phyloP scores from a whole-genome alignment of 345 rosid genomes.

The Noccaea caerulescens region DNA sequence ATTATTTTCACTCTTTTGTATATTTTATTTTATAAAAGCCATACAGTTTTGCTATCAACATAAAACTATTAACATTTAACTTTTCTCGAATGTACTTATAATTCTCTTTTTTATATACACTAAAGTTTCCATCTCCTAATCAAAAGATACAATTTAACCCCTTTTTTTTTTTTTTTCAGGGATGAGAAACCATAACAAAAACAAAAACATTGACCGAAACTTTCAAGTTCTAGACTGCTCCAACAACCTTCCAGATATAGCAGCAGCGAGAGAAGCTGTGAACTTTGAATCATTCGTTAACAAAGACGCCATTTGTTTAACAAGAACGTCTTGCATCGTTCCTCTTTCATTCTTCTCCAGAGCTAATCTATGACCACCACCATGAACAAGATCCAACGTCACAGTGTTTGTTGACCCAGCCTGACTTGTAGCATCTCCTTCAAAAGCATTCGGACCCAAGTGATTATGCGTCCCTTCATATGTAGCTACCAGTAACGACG shows the following conservation, averaged over 20 bases:
- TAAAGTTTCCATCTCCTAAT: constrained; percentile 31
- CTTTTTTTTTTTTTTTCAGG: not conserved
- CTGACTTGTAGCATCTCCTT: constrained; percentile 45
- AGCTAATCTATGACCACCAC: constrained; percentile 29
- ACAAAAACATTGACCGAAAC: constrained; percentile 1
- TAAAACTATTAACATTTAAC: not conserved
- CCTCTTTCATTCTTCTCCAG: constrained; percentile 46
- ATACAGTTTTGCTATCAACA: too few species aligned
- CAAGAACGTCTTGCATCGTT: constrained; percentile 55
- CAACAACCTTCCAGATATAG: constrained; percentile 67
- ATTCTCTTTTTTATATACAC: constrained; percentile 34
- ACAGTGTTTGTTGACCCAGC: constrained; percentile 39
- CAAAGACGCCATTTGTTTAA: constrained; percentile 79
- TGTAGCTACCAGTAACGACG: constrained; percentile 68
- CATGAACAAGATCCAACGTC: constrained; percentile 47
- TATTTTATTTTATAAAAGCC: too few species aligned
- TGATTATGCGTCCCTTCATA: constrained; percentile 96
- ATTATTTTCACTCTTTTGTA: not conserved
- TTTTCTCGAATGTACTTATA: constrained; percentile 14
- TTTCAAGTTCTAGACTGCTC: constrained; percentile 47
- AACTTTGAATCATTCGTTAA: constrained; percentile 80
- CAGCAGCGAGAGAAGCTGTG: constrained; percentile 77
- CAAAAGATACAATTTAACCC: constrained; percentile 12
- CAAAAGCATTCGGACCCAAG: constrained; percentile 35
- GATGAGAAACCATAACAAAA: constrained; percentile 14